Conservation (phyloP, 768 basidiomycete genomes). For the Boletus coccyginus region DNA sequence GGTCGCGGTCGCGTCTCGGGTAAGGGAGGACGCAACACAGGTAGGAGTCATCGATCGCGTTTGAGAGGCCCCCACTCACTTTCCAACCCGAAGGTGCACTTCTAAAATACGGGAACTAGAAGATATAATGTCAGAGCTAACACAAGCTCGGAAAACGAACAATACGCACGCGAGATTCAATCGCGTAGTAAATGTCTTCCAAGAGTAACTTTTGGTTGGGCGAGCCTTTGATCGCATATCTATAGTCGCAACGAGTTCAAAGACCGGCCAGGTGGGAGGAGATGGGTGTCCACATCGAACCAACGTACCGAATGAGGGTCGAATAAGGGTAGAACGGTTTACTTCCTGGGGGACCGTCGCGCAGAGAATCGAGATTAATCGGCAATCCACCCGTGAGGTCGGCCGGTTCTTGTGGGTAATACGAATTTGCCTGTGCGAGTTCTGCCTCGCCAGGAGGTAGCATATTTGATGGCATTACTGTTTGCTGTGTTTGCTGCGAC, state of each 20-base stretch:
- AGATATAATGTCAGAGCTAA: constrained; percentile 10
- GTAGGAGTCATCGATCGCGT: neutral
- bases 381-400: constrained; percentile 83
- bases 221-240: constrained; percentile 90
- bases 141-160: neutral
- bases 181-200: constrained; percentile 91
- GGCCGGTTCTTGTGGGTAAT: constrained; percentile 72
- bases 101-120: constrained; percentile 85
- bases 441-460: constrained; percentile 50
- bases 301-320: constrained; percentile 78
- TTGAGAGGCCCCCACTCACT: constrained; percentile 43
- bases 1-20: constrained; percentile 39
- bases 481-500: constrained; percentile 51
- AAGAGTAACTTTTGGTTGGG: constrained; percentile 82
- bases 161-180: constrained; percentile 75
- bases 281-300: neutral
- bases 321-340: constrained; percentile 93
- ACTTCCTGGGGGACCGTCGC: constrained; percentile 84
- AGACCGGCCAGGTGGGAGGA: neutral
- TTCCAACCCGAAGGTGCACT: constrained; percentile 88
- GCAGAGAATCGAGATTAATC: constrained; percentile 81
- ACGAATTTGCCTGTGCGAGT: constrained; percentile 51
- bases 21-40: constrained; percentile 5
- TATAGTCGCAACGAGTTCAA: constrained; percentile 29
- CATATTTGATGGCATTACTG: constrained; percentile 64